A percentile compares a stretch with the other conserved stretches of the same genome.
Conservation (phyloP, 106 monocot genomes). For the Cymbidium sinense region DNA sequence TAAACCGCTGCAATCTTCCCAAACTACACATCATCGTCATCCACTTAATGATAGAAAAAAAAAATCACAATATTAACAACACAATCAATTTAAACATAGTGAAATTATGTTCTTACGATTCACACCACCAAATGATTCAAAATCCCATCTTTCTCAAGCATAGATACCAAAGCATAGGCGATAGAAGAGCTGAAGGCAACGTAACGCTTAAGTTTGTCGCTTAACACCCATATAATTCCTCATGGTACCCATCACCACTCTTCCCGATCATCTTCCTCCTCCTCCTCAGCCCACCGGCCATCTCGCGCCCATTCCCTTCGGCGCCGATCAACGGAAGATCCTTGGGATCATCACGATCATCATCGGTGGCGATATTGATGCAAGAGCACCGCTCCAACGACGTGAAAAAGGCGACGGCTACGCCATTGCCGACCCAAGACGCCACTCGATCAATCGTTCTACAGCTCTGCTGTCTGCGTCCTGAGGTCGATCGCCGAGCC, state of each 20-base stretch:
- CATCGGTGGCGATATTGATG: constrained; percentile 7
- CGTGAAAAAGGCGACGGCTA: neutral
- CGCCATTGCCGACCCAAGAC: constrained; percentile 5
- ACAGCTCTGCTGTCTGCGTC: neutral
- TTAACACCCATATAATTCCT: neutral
- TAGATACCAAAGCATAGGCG: neutral
- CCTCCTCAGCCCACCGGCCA: too few relatives aligned
- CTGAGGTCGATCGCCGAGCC: neutral
- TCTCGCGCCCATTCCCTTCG: neutral
- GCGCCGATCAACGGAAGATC: constrained; percentile 1
- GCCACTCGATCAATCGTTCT: neutral
- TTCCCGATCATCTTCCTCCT: neutral
- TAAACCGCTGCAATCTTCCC: too few relatives aligned
- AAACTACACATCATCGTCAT: too few relatives aligned
- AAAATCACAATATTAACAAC: neutral
- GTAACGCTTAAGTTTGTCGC: neutral
- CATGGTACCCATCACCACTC: neutral
- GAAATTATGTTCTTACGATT: too few relatives aligned
- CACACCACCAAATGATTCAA: neutral
- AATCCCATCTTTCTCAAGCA: neutral
- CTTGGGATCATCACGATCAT: constrained; percentile 10
- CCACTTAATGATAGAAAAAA: neutral
- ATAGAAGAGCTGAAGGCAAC: neutral
- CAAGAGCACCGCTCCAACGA: constrained; percentile 8
- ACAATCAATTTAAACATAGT: neutral